Percentiles rank a stretch among this genome's conserved stretches.
Evolutionary conservation across 1,139 yeast species (phyloP).

Genomic region (Scheffersomyces insectosa): DNA sequence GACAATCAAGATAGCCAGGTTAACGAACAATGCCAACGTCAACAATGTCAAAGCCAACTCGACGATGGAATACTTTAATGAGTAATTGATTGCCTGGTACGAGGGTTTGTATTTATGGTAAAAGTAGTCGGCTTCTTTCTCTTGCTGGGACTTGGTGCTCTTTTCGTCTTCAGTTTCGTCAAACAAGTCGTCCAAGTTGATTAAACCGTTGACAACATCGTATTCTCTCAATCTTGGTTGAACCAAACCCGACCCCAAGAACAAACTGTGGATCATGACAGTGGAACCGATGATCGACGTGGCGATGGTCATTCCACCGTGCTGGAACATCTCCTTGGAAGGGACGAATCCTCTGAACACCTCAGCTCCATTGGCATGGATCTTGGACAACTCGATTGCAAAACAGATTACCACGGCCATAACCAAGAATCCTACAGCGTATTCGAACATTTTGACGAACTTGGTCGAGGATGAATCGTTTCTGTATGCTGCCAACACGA

Average conservation of each 20-base stretch:
- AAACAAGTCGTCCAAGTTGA: constrained; percentile 24
- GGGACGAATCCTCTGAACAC: constrained; percentile 75
- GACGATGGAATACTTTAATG: constrained; percentile 62
- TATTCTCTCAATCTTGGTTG: constrained; percentile 69
- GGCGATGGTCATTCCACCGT: constrained; percentile 69
- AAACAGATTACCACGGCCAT: constrained; percentile 71
- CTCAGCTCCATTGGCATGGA: constrained; percentile 49
- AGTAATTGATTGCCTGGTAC: constrained; percentile 62
- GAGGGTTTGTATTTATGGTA: constrained; percentile 59
- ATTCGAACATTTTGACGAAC: constrained; percentile 66
- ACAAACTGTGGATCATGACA: constrained; percentile 80
- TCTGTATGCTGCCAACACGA: constrained; percentile 72
- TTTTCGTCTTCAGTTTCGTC: constrained; percentile 6
- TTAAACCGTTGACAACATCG: constrained; percentile 50
- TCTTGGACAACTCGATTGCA: constrained; percentile 61
- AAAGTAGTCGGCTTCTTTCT: constrained; percentile 17
- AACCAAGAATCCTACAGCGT: constrained; percentile 66
- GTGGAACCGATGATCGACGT: constrained; percentile 82
- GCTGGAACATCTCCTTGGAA: constrained; percentile 58
- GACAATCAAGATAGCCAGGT: constrained; percentile 71
- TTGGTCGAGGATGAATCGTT: constrained; percentile 66
- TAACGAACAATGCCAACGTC: constrained; percentile 72
- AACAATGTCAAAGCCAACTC: constrained; percentile 68
- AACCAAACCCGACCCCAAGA: constrained; percentile 73
- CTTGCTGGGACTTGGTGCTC: constrained; percentile 5